Conservation (phyloP, 2,329 filamentous ascomycete genomes). For the Hymenoscyphus repandus region DNA sequence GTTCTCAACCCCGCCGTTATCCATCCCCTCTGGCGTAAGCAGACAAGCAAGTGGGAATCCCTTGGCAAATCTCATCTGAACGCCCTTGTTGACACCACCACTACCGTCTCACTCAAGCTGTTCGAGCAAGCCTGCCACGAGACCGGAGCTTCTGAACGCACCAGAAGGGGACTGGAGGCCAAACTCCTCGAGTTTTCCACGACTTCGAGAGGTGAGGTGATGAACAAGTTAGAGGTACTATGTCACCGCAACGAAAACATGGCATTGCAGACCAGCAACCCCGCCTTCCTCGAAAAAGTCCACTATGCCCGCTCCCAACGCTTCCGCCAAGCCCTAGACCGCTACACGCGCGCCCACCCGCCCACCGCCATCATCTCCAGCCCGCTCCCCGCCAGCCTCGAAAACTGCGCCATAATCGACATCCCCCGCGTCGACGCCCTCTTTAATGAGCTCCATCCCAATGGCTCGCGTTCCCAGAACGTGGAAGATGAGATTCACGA, state of each 20-base stretch:
- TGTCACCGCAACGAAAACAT: slow-evolving; percentile 7
- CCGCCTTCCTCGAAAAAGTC: slow-evolving; percentile 11
- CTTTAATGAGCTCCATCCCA: slow-evolving; percentile 19
- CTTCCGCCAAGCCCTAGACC: slow-evolving; percentile 14
- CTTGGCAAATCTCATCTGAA: slow-evolving; percentile 27
- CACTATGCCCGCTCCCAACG: slow-evolving; percentile 7
- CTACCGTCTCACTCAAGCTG: slow-evolving; percentile 14
- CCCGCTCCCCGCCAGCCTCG: not conserved
- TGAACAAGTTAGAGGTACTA: slow-evolving; percentile 1
- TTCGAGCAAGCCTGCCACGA: slow-evolving; percentile 18
- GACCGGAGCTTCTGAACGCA: slow-evolving; percentile 1
- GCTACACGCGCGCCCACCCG: slow-evolving; percentile 11
- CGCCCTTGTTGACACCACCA: slow-evolving; percentile 15
- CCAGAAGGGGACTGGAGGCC: slow-evolving; percentile 2
- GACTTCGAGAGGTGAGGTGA: not conserved
- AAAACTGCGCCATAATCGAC: slow-evolving; percentile 5
- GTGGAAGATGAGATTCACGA: slow-evolving; percentile 34
- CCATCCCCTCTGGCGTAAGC: slow-evolving; percentile 28
- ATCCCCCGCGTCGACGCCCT: slow-evolving; percentile 2
- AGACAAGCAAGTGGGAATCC: slow-evolving; percentile 31
- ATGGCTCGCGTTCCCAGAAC: slow-evolving; percentile 20
- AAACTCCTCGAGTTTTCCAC: slow-evolving; percentile 4
- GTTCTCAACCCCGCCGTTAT: slow-evolving; percentile 32
- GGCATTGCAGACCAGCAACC: slow-evolving; percentile 15
- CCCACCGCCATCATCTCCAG: not conserved